Conservation (phyloP, 2,329 filamentous ascomycete genomes). For the Cadophora luteo-olivacea region DNA sequence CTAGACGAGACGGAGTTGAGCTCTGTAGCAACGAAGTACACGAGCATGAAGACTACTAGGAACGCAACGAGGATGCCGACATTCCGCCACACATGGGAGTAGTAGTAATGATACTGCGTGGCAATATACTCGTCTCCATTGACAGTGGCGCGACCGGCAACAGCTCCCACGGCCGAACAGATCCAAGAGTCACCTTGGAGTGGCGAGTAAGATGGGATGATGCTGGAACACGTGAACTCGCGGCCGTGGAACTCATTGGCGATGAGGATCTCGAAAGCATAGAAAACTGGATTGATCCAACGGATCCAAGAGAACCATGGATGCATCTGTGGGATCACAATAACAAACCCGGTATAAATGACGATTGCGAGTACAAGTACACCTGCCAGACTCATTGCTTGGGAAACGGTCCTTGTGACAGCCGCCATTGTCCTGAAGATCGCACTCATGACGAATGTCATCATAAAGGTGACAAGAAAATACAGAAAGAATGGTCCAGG, state of each 20-base stretch:
- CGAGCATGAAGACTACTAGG: conserved; percentile 64
- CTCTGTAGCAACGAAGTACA: conserved; percentile 70
- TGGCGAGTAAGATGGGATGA: conserved; percentile 42
- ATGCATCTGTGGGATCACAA: conserved; percentile 65
- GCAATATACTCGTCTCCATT: conserved; percentile 64
- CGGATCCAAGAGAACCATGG: conserved; percentile 84
- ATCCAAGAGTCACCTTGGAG: conserved; percentile 50
- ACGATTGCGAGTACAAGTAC: conserved; percentile 49
- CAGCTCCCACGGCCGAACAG: conserved; percentile 65
- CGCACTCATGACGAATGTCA: conserved; percentile 64
- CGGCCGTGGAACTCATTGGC: conserved; percentile 85
- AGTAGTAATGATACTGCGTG: conserved; percentile 62
- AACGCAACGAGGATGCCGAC: conserved; percentile 74
- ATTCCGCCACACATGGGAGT: conserved; percentile 54
- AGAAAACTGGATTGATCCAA: conserved; percentile 67
- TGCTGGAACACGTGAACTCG: conserved; percentile 65
- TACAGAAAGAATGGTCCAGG: conserved; percentile 87
- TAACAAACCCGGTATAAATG: conserved; percentile 50
- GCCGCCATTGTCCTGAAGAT: conserved; percentile 76
- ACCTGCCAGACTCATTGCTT: conserved; percentile 67
- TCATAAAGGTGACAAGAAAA: conserved; percentile 47
- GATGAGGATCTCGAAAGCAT: conserved; percentile 81
- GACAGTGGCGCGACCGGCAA: conserved; percentile 58
- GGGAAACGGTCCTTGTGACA: conserved; percentile 71
- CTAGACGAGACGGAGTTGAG: conserved; percentile 68